Percentiles rank a stretch among this genome's conserved stretches.
Conservation (phyloP, 257 asterid species). For the Penstemon davidsonii region DNA sequence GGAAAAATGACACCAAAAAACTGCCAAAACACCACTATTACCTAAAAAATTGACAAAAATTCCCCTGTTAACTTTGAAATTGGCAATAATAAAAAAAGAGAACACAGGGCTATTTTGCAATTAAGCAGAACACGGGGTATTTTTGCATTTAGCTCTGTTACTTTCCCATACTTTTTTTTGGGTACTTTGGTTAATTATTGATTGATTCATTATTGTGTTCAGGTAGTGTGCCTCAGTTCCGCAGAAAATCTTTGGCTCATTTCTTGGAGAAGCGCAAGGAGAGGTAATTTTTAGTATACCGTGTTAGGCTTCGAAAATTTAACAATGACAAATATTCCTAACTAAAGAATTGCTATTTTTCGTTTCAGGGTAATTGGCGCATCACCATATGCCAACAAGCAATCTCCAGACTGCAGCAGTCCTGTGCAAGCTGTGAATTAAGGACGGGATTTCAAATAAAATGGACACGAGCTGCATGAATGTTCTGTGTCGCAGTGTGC, state of each 20-base stretch:
- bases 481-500: not conserved
- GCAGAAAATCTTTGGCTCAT: conserved; percentile 82
- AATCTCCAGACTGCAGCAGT: conserved; percentile 40
- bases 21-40: no score
- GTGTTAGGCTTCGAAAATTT: not conserved
- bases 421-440: conserved; percentile 38
- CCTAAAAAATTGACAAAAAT: no score
- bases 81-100: no score
- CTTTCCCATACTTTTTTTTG: no score
- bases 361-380: conserved; percentile 45
- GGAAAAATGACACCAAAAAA: no score
- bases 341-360: conserved; percentile 4
- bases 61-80: no score
- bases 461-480: not conserved
- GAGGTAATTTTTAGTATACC: conserved; percentile 48
- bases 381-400: conserved; percentile 47
- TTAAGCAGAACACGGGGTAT: no score
- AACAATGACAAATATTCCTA: not conserved
- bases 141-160: no score
- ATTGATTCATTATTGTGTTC: conserved; percentile 14
- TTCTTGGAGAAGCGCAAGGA: conserved; percentile 95
- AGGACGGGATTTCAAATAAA: conserved; percentile 13
- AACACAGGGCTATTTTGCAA: no score
- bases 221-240: conserved; percentile 87
- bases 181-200: not conserved